Percentiles rank a stretch among this genome's conserved stretches.
These are phyloP conservation scores for Gleditsia sinensis DNA, from an alignment of 306 rosid species.

Conservation along the genomic window DNA sequence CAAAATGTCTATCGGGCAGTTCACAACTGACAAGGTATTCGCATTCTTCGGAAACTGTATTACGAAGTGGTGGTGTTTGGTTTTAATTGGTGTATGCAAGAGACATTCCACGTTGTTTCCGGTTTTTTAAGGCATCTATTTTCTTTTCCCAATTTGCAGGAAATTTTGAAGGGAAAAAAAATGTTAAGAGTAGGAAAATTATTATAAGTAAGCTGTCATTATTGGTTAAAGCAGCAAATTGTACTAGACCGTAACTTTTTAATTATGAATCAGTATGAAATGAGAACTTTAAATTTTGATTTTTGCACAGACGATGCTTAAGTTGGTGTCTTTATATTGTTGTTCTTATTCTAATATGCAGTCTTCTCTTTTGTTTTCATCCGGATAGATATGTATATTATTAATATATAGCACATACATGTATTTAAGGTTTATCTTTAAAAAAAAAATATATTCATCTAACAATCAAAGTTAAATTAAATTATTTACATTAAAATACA, in stretches of 20 bases:
- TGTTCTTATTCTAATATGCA: background rate
- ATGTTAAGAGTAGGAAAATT: background rate
- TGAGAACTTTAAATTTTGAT: conserved; percentile 14
- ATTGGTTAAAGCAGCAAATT: background rate
- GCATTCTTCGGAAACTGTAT: background rate
- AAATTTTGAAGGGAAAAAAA: background rate
- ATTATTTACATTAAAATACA: background rate
- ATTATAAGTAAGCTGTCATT: background rate
- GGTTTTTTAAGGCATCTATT: conserved; percentile 2
- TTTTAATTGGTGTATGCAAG: background rate
- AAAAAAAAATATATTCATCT: no score
- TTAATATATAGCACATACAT: background rate
- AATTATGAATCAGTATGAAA: conserved; percentile 17
- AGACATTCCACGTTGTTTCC: background rate
- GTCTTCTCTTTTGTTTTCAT: conserved; percentile 1
- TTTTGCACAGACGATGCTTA: conserved; percentile 5
- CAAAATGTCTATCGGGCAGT: background rate
- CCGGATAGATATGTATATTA: background rate
- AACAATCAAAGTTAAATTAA: no score
- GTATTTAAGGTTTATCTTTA: background rate
- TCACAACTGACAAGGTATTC: background rate
- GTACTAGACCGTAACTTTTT: background rate
- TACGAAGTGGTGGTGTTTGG: background rate
- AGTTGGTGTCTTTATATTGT: conserved; percentile 17
- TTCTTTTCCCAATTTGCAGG: background rate